phyloP scores from a whole-genome alignment of 2,329 filamentous ascomycete genomes.

The Colletotrichum somersetense region DNA sequence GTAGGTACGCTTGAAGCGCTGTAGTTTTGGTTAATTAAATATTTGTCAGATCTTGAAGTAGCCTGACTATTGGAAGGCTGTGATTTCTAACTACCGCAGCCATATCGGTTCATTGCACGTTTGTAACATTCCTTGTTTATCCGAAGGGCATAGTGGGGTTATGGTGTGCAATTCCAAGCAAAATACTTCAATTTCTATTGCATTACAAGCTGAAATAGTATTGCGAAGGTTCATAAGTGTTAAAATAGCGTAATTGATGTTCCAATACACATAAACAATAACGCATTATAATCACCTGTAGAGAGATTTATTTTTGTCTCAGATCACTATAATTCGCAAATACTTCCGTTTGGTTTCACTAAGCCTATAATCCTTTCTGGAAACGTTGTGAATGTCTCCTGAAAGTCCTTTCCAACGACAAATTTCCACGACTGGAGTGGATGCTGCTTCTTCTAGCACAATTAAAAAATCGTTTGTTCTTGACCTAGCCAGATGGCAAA shows the following conservation, averaged over 20 bases:
- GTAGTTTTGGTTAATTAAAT: no score
- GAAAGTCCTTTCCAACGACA: background rate
- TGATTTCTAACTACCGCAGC: background rate
- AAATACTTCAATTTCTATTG: fast-evolving
- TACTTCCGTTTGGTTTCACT: background rate
- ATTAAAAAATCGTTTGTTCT: no score
- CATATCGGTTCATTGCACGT: background rate
- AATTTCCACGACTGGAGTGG: no score
- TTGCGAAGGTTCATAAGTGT: background rate
- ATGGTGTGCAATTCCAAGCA: no score
- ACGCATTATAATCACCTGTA: background rate
- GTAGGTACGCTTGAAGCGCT: no score
- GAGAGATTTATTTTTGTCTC: background rate
- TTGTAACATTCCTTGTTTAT: background rate
- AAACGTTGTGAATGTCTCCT: background rate
- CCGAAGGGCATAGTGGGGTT: background rate
- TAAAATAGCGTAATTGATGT: no score
- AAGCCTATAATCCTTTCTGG: background rate
- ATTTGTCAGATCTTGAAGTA: no score
- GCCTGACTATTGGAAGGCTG: background rate
- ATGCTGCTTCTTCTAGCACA: no score
- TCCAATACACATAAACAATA: background rate
- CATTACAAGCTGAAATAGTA: background rate
- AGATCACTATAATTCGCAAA: background rate
- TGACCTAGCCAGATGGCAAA: no score